Conservation (phyloP, 495 filamentous ascomycete species). For the Daldinia childiae region DNA sequence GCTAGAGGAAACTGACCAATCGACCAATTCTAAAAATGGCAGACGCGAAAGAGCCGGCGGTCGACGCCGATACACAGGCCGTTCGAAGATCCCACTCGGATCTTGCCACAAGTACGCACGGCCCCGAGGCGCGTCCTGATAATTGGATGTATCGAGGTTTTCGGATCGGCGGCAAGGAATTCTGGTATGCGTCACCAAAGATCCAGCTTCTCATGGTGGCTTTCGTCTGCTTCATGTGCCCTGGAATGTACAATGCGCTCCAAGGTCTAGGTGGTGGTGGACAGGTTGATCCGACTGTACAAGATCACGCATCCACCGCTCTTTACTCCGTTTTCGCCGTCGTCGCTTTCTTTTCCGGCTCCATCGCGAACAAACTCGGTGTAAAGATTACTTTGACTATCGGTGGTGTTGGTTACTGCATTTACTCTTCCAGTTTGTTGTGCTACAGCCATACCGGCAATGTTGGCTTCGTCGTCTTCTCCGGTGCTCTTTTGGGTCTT, state of each 20-base stretch:
- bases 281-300: slow-evolving; percentile 67
- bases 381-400: slow-evolving; percentile 76
- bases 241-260: slow-evolving; percentile 86
- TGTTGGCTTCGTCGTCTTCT: slow-evolving; percentile 78
- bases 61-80: slow-evolving; percentile 8
- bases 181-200: slow-evolving; percentile 81
- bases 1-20: slow-evolving; percentile 2
- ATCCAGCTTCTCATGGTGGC: slow-evolving; percentile 78
- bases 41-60: slow-evolving; percentile 22
- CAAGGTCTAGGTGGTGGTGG: slow-evolving; percentile 80
- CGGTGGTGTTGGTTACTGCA: slow-evolving; percentile 85
- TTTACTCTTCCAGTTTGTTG: slow-evolving; percentile 82
- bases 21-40: slow-evolving; percentile 26
- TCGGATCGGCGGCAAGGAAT: slow-evolving; percentile 61
- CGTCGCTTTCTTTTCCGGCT: slow-evolving; percentile 87
- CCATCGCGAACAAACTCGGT: slow-evolving; percentile 79
- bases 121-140: slow-evolving; percentile 43
- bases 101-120: slow-evolving; percentile 15
- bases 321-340: slow-evolving; percentile 83
- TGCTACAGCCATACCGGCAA: slow-evolving; percentile 84
- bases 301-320: slow-evolving; percentile 66
- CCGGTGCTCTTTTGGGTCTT: slow-evolving; percentile 75
- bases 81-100: slow-evolving; percentile 15
- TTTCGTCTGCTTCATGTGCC: slow-evolving; percentile 89
- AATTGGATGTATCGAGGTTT: slow-evolving; percentile 77